Evolutionary conservation across 495 filamentous ascomycete species (phyloP).

Genomic region (Neurospora hispaniola): DNA sequence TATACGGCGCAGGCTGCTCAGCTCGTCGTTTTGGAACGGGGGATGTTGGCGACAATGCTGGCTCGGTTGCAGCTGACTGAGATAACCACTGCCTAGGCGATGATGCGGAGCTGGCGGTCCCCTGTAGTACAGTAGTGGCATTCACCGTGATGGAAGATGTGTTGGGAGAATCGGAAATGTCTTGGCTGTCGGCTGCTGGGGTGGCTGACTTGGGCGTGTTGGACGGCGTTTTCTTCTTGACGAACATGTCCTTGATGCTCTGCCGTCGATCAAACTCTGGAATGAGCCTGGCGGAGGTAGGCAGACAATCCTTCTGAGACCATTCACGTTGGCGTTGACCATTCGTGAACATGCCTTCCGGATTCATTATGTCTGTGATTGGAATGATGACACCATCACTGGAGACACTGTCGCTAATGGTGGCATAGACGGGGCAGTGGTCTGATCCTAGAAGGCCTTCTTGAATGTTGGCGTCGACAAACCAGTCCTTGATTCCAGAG

Average conservation of each 20-base stretch:
- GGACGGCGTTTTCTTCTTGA: slow-evolving; percentile 33
- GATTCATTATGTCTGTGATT: slow-evolving; percentile 72
- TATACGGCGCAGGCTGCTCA: slow-evolving; percentile 8
- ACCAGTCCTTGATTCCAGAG: slow-evolving; percentile 72
- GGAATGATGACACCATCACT: slow-evolving; percentile 36
- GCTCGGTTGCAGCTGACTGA: not conserved
- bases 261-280: slow-evolving; percentile 77
- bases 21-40: slow-evolving; percentile 25
- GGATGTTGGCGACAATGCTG: slow-evolving; percentile 15
- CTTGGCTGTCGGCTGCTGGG: not conserved
- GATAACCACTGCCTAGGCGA: not conserved
- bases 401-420: slow-evolving; percentile 36
- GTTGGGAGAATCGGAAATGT: not conserved
- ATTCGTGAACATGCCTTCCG: slow-evolving; percentile 58
- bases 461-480: slow-evolving; percentile 82
- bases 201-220: slow-evolving; percentile 2
- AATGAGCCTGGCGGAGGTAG: slow-evolving; percentile 71
- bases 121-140: not conserved
- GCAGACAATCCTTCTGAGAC: slow-evolving; percentile 51
- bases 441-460: slow-evolving; percentile 94
- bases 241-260: slow-evolving; percentile 92
- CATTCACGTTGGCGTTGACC: slow-evolving; percentile 61
- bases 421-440: slow-evolving; percentile 76
- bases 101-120: not conserved
- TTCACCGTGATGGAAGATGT: not conserved